Conservation (phyloP, 1,284 basidiomycete species). For the Marasmius sp. region DNA sequence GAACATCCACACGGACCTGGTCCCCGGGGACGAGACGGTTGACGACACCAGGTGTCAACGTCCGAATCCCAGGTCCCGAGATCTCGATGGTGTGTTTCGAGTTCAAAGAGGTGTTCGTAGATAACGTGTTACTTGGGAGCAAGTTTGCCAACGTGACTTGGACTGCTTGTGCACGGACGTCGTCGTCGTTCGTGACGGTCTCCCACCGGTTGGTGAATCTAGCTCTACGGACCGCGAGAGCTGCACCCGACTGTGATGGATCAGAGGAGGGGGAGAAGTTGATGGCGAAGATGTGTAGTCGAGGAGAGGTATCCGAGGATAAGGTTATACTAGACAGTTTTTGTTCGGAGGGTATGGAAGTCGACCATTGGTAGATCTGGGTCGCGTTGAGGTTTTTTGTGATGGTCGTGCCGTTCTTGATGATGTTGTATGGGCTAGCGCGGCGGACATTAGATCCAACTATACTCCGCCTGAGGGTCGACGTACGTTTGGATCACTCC, state of each 20-base stretch:
- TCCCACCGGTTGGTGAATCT: conserved; percentile 47
- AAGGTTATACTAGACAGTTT: conserved; percentile 39
- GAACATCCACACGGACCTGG: conserved; percentile 43
- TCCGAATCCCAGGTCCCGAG: conserved; percentile 34
- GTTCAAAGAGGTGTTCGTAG: conserved; percentile 29
- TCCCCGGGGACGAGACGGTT: conserved; percentile 45
- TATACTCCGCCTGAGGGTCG: not conserved
- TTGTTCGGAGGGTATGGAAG: conserved; percentile 39
- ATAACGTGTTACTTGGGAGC: conserved; percentile 30
- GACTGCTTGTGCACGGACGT: conserved; percentile 39
- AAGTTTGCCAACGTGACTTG: conserved; percentile 49
- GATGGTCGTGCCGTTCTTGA: conserved; percentile 21
- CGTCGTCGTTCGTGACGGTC: conserved; percentile 27
- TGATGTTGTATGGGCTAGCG: conserved; percentile 39
- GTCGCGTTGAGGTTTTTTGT: conserved; percentile 37
- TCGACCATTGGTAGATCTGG: conserved; percentile 45
- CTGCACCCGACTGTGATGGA: conserved; percentile 16
- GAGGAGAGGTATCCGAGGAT: conserved; percentile 27
- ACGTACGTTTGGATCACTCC: conserved; percentile 38
- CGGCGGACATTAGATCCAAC: not conserved
- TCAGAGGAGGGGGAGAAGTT: conserved; percentile 35
- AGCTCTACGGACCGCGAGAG: conserved; percentile 36
- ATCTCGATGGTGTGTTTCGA: conserved; percentile 35
- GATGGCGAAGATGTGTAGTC: conserved; percentile 48
- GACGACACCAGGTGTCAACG: conserved; percentile 34